These are phyloP conservation scores for Amanita fuliginea DNA, from an alignment of 768 basidiomycete species.

Conservation along the genomic window DNA sequence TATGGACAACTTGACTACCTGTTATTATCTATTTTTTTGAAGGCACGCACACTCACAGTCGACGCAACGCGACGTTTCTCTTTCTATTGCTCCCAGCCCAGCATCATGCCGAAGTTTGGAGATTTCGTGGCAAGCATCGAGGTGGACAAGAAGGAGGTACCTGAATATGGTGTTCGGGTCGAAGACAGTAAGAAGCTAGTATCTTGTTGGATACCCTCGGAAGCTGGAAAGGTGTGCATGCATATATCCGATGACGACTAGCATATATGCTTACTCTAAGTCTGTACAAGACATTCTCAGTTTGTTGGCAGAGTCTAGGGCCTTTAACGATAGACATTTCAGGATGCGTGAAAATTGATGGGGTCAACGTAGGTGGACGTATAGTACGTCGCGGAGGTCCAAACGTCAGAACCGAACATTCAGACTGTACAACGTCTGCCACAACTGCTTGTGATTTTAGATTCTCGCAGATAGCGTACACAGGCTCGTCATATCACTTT, in stretches of 20 bases:
- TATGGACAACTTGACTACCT: no score
- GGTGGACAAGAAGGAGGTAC: not conserved
- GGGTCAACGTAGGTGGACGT: not conserved
- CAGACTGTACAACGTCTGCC: no score
- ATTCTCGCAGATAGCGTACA: constrained; percentile 7
- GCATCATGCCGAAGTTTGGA: not conserved
- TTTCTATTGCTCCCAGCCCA: no score
- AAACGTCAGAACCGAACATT: no score
- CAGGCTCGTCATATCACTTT: constrained; percentile 2
- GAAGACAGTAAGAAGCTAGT: constrained; percentile 5
- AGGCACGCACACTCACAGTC: no score
- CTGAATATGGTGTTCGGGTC: constrained; percentile 2
- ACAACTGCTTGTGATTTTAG: not conserved
- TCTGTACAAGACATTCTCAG: not conserved
- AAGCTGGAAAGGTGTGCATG: constrained; percentile 7
- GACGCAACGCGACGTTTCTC: no score
- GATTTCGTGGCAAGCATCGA: not conserved
- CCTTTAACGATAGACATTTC: no score
- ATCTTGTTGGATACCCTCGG: constrained; percentile 10
- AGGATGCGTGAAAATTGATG: constrained; percentile 1
- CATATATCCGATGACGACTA: not conserved
- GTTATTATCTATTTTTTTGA: no score
- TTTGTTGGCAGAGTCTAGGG: not conserved
- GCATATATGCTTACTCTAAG: not conserved
- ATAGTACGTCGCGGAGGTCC: no score